A percentile compares a stretch with the other conserved stretches of the same genome.
These are phyloP conservation scores for Xylaria nigripes DNA, from an alignment of 495 filamentous ascomycete genomes.

Conservation along the genomic window DNA sequence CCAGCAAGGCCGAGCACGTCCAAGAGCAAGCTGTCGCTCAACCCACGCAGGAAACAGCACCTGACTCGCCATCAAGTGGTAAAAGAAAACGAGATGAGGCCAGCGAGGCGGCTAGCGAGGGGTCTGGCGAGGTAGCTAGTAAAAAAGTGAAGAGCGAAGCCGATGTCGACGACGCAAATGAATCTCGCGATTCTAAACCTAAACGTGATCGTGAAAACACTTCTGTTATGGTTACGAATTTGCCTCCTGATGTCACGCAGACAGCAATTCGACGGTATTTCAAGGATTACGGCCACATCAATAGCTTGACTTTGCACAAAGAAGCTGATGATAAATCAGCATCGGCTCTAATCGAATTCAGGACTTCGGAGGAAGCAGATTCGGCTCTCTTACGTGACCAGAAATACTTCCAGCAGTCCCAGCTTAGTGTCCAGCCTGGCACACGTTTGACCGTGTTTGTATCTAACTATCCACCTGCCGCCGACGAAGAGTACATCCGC, in stretches of 20 bases:
- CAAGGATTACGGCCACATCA: conserved; percentile 76
- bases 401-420: conserved; percentile 61
- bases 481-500: conserved; percentile 74
- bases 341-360: conserved; percentile 78
- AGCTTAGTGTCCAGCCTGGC: conserved; percentile 64
- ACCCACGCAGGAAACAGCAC: conserved; percentile 20
- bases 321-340: conserved; percentile 50
- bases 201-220: conserved; percentile 87
- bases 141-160: conserved; percentile 53
- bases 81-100: conserved; percentile 64
- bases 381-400: conserved; percentile 71
- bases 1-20: conserved; percentile 27
- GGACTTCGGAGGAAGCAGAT: conserved; percentile 65
- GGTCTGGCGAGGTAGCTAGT: conserved; percentile 31
- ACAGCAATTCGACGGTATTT: conserved; percentile 80
- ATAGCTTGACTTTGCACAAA: conserved; percentile 56
- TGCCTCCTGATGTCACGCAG: conserved; percentile 62
- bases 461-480: conserved; percentile 79
- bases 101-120: conserved; percentile 40
- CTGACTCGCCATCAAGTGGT: conserved; percentile 24
- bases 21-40: conserved; percentile 25
- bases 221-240: conserved; percentile 67
- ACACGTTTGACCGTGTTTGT: conserved; percentile 76
- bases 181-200: conserved; percentile 32
- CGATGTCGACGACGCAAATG: conserved; percentile 24